Base-by-base conservation (phyloP, 2,329 filamentous ascomycete genomes). In the Colletotrichum godetiae region DNA sequence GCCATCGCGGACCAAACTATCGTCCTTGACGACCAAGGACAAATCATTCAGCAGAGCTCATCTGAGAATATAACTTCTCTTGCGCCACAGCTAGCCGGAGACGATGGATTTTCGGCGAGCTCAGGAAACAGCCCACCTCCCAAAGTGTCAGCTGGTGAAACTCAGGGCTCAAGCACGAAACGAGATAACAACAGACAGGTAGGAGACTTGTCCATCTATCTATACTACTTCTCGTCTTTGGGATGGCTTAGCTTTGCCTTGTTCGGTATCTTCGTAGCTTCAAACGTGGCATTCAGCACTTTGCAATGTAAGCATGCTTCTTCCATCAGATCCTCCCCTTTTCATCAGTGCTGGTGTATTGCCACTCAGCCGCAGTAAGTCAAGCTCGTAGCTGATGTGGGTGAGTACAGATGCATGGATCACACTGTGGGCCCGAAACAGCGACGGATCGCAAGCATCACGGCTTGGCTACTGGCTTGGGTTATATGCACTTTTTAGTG, bases 361-460 rank as follows among this genome's bases (percentile, higher is more conserved):
- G 52, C 62, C 52, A 57, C 15, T 65, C 33, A 65, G 31, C 52
- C 31, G 31, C 62, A 57, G 49, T 57, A 65, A 65, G 62, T 65
- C 62, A 65, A 49, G 49, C 62, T 65, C 33, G 52, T 56, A 57
- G 31, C 62, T 65, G 22, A 65, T 57, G 15, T 57, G 22, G 31
- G 62, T 29, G 33, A 65, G 62, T 22, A 57, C 62, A 65, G 62
- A 65, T 65, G 52, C 62, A 65, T 65, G 52, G 62, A 31, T 65
- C 62, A 65, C 62, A 65, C 31, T 65, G 12, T 65, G 52, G 62
- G 62, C 62, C 52, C 62, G 56, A 65, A 65, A 33, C 52, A 57
- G 62, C 52, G 62, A 65, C 52, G 62, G 62, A 65, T 65, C 33
- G 52, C 52, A 65, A 65, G 62, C 62, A 65, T 65, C 62, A 65